phyloP scores from a whole-genome alignment of 2,329 filamentous ascomycete species.

The Cercospora nicotianae region DNA sequence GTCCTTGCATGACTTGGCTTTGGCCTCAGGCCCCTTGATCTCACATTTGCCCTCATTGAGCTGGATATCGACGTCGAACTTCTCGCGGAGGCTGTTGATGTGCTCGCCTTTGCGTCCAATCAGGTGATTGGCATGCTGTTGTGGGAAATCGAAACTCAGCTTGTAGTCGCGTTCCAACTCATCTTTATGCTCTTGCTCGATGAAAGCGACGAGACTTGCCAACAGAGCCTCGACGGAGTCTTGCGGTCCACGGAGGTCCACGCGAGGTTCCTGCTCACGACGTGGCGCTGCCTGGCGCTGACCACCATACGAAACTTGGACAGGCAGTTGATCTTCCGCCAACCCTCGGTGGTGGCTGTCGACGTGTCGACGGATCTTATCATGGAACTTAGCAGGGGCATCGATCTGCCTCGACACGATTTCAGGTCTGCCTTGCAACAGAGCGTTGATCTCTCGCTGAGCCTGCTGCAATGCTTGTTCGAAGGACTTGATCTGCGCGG shows the following conservation, averaged over 20 bases:
- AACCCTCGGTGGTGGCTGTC: slow-evolving; percentile 55
- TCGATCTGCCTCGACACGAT: slow-evolving; percentile 57
- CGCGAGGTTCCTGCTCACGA: slow-evolving; percentile 50
- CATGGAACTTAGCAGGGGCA: slow-evolving; percentile 61
- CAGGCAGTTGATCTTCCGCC: slow-evolving; percentile 54
- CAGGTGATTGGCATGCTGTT: slow-evolving; percentile 87
- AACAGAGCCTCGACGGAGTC: slow-evolving; percentile 70
- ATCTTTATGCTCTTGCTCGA: slow-evolving; percentile 85
- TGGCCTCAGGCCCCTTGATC: slow-evolving; percentile 91
- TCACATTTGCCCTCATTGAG: slow-evolving; percentile 92
- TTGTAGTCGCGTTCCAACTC: slow-evolving; percentile 91
- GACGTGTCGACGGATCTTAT: slow-evolving; percentile 62
- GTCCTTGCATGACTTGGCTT: slow-evolving; percentile 81
- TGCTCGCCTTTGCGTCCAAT: slow-evolving; percentile 68
- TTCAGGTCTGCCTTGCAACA: slow-evolving; percentile 56
- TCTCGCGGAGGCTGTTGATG: slow-evolving; percentile 67
- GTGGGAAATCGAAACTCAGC: slow-evolving; percentile 85
- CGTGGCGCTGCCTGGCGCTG: slow-evolving; percentile 47
- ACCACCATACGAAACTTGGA: slow-evolving; percentile 56
- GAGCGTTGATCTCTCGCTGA: slow-evolving; percentile 55
- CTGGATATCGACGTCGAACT: slow-evolving; percentile 76
- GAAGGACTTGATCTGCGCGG: slow-evolving; percentile 57
- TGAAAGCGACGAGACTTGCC: slow-evolving; percentile 72
- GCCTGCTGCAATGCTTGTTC: slow-evolving; percentile 59
- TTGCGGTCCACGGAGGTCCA: slow-evolving; percentile 73